Evolutionary conservation across 768 basidiomycete species (phyloP).

Genomic region (Auricularia sp.): DNA sequence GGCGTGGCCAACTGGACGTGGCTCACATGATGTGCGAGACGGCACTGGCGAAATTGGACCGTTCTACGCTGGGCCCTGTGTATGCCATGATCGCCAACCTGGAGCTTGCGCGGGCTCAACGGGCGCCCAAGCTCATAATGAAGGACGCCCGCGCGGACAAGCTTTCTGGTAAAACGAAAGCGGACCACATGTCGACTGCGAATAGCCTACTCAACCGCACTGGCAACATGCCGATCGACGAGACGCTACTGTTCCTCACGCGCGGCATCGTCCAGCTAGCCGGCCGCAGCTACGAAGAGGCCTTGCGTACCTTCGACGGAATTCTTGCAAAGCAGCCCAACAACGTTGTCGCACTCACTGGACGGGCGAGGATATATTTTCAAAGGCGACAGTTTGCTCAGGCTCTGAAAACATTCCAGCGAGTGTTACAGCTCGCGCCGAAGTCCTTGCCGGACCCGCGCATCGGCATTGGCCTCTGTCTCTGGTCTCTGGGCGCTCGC

Average conservation of each 20-base stretch:
- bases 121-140: slow-evolving; percentile 74
- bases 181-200: slow-evolving; percentile 60
- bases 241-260: slow-evolving; percentile 13
- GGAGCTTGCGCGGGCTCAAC: slow-evolving; percentile 66
- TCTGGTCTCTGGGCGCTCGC: slow-evolving; percentile 83
- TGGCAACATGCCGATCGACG: slow-evolving; percentile 44
- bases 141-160: slow-evolving; percentile 61
- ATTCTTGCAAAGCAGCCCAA: slow-evolving; percentile 71
- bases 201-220: slow-evolving; percentile 54
- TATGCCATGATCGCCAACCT: slow-evolving; percentile 81
- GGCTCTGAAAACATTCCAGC: slow-evolving; percentile 79
- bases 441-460: slow-evolving; percentile 83
- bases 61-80: slow-evolving; percentile 47
- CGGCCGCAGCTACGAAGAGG: slow-evolving; percentile 71
- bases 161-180: slow-evolving; percentile 48
- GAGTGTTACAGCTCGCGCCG: slow-evolving; percentile 68
- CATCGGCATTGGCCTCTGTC: slow-evolving; percentile 89
- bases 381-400: slow-evolving; percentile 65
- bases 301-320: slow-evolving; percentile 69
- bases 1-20: slow-evolving; percentile 59
- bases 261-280: slow-evolving; percentile 71
- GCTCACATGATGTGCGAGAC: slow-evolving; percentile 67
- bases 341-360: slow-evolving; percentile 79
- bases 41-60: slow-evolving; percentile 30
- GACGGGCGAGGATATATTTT: slow-evolving; percentile 81